These are phyloP conservation scores for Sungouiozyma ichnusensis DNA, from an alignment of 805 yeast genomes.

Conservation along the genomic window DNA sequence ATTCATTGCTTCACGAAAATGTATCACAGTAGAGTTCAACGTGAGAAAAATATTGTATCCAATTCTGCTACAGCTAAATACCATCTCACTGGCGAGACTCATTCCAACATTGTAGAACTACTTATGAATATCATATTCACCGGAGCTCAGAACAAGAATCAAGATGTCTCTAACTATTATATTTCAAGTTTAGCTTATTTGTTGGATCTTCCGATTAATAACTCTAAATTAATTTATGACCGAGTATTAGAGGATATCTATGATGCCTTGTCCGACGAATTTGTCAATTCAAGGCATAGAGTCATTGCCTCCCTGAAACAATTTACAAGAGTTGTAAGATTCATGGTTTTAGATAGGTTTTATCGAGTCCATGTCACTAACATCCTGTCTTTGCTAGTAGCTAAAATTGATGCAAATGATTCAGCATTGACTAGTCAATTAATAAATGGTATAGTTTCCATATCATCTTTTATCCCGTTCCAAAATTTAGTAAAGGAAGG, in stretches of 20 bases:
- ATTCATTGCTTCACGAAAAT: conserved; percentile 48
- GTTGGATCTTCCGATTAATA: conserved; percentile 48
- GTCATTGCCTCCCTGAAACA: conserved; percentile 61
- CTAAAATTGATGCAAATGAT: conserved; percentile 87
- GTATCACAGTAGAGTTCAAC: conserved; percentile 43
- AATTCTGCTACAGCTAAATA: conserved; percentile 7
- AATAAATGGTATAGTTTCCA: conserved; percentile 55
- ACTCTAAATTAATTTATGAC: conserved; percentile 36
- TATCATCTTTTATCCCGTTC: conserved; percentile 65
- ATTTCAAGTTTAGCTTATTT: conserved; percentile 51
- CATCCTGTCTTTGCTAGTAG: conserved; percentile 54
- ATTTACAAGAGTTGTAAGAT: conserved; percentile 54
- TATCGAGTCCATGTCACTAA: conserved; percentile 74
- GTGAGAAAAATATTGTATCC: conserved; percentile 17
- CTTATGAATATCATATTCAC: conserved; percentile 45
- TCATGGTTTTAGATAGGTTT: conserved; percentile 49
- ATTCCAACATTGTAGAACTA: conserved; percentile 27
- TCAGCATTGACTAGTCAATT: conserved; percentile 60
- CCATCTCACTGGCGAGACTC: conserved; percentile 27
- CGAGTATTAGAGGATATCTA: conserved; percentile 61
- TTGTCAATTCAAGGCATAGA: conserved; percentile 69
- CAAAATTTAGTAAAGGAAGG: conserved; percentile 38
- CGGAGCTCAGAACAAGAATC: conserved; percentile 72
- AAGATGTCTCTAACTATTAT: conserved; percentile 45
- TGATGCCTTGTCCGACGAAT: conserved; percentile 52